Base-by-base conservation (phyloP, 2,329 filamentous ascomycete genomes). In the Scedosporium minutisporum region DNA sequence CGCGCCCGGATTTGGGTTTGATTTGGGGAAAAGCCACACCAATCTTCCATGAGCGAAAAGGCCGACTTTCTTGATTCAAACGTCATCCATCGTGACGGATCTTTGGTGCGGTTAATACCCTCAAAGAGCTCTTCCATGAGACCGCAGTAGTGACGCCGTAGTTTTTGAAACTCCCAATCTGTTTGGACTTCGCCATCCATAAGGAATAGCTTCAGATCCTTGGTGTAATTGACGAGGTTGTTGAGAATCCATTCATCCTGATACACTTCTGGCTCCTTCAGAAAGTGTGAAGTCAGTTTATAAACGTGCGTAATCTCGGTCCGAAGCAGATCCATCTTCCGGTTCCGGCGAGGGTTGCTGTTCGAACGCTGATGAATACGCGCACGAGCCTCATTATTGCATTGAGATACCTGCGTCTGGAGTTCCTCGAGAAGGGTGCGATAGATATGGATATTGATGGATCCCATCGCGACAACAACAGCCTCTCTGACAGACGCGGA, bases 261-360 rank as follows among this genome's bases (percentile, higher is more conserved):
- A 71, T 89, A 90, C 4, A 96, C 85, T 58, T 91, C 87, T 0
- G 88, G 80, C 53, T 91, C 83, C 65, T 89, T 88, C 44, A 99
- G 78, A 67, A 97, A 96, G 69, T 93, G 90, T 0, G 93, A 92
- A 0, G 93, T 97, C 42, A 97, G 80, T 71, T 96, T 93, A 75
- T 97, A 97, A 6, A 99, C 90, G 71, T 97, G 91, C 0, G 96
- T 97, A 60, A 97, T 92, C 72, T 97, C 95, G 0, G 93, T 97
- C 61, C 96, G 85, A 41, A 99, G 76, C 38, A 92, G 80, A 71
- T 97, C 95, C 66, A 91, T 95, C 70, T 88, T 90, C 62, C 88
- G 86, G 71, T 91, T 96, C 62, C 91, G 83, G 57, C 89, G 86
- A 1, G 92, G 89, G 67, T 86, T 91, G 74, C 92, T 97, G 58